Conservation (phyloP, 176 grass and related monocot genomes). For the Oryza coarctata region DNA sequence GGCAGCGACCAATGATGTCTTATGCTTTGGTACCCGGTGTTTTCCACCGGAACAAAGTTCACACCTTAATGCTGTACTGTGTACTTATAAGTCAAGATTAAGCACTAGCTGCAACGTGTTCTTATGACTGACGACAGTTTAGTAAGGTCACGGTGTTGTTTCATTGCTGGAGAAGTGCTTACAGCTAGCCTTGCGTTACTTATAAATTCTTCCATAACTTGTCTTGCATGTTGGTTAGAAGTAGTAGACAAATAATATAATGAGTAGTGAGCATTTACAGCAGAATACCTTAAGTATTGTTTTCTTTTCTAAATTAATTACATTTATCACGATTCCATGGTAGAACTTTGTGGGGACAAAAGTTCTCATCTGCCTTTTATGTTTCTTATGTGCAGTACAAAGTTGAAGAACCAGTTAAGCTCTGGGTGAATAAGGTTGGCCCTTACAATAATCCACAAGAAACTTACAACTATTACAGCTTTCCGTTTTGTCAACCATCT, state of each 20-base stretch:
- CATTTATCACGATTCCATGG: background rate
- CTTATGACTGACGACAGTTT: background rate
- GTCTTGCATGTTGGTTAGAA: slow-evolving; percentile 11
- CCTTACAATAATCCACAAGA: slow-evolving; percentile 99
- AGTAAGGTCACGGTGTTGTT: background rate
- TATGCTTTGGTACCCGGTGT: background rate
- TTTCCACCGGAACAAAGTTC: background rate
- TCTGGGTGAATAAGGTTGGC: slow-evolving; percentile 99
- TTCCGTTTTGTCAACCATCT: slow-evolving; percentile 86
- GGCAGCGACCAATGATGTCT: background rate
- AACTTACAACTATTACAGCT: slow-evolving; percentile 97
- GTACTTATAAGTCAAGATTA: background rate
- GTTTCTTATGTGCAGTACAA: slow-evolving; percentile 65
- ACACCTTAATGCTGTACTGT: background rate
- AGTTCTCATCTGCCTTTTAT: slow-evolving; percentile 24
- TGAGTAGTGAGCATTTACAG: background rate
- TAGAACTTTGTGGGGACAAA: background rate
- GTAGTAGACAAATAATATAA: background rate
- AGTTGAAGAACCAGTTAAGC: slow-evolving; percentile 67
- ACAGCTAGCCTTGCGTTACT: background rate
- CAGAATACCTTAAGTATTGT: background rate
- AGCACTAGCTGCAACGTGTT: background rate
- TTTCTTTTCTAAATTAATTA: slow-evolving; percentile 15
- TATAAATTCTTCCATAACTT: background rate
- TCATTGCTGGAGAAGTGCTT: background rate